A percentile compares a stretch with the other conserved stretches of the same genome.
phyloP scores from a whole-genome alignment of 805 yeast genomes.

The Grigorovia transvaalensis region DNA sequence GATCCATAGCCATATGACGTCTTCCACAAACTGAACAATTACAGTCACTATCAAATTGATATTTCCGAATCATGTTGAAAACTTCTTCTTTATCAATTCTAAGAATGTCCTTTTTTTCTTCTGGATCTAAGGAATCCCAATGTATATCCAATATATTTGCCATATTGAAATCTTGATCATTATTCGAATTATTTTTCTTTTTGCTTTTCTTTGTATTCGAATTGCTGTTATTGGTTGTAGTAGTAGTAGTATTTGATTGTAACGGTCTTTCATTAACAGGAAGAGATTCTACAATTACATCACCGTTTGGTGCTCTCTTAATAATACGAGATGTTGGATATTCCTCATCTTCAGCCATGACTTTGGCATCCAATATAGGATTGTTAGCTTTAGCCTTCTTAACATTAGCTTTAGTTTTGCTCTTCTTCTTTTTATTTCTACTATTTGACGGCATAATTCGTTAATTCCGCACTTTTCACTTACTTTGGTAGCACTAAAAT shows the following conservation, averaged over 20 bases:
- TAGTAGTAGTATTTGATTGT: neutral
- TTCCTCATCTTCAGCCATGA: constrained; percentile 47
- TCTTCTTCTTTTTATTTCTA: constrained; percentile 22
- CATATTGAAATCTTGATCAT: constrained; percentile 7
- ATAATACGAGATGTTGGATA: constrained; percentile 67
- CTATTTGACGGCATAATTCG: constrained; percentile 19
- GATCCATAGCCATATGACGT: constrained; percentile 58
- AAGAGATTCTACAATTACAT: constrained; percentile 53
- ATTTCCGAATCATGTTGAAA: constrained; percentile 50
- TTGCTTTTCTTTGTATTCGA: neutral
- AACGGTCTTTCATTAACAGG: constrained; percentile 11
- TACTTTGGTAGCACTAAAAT: neutral
- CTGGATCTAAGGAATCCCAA: constrained; percentile 59
- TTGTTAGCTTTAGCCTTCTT: constrained; percentile 5
- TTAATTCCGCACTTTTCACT: neutral
- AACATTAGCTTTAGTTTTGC: constrained; percentile 14
- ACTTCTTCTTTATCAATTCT: constrained; percentile 62
- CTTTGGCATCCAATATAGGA: constrained; percentile 29
- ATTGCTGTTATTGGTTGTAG: neutral
- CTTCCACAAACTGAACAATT: constrained; percentile 72
- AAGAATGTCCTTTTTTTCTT: constrained; percentile 50
- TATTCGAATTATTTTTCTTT: constrained; percentile 1
- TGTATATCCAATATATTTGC: constrained; percentile 26
- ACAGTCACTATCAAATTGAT: constrained; percentile 44
- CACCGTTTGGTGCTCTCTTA: constrained; percentile 64